Percentiles rank a stretch among this genome's conserved stretches.
Conservation (phyloP, 2,329 filamentous ascomycete species). For the Ceratocystis destructans region DNA sequence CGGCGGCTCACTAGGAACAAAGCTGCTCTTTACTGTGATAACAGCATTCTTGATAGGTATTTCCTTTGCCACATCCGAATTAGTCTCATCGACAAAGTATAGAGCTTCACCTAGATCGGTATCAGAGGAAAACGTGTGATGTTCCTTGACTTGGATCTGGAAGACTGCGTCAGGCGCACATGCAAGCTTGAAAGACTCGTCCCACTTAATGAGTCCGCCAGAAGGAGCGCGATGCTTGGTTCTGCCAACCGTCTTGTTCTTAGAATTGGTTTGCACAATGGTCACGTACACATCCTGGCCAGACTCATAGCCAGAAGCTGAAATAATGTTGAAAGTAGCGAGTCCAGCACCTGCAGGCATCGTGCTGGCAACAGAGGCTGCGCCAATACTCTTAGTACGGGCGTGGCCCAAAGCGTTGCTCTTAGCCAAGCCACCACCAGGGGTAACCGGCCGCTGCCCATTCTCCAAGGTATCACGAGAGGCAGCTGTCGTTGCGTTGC, state of each 20-base stretch:
- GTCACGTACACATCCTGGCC: slow-evolving; percentile 66
- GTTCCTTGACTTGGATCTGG: slow-evolving; percentile 72
- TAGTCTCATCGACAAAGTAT: slow-evolving; percentile 84
- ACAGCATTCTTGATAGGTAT: slow-evolving; percentile 59
- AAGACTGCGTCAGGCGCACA: slow-evolving; percentile 77
- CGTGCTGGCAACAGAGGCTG: slow-evolving; percentile 52
- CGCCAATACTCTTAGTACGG: slow-evolving; percentile 46
- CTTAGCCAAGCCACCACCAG: slow-evolving; percentile 23
- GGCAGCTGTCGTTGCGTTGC: slow-evolving; percentile 20
- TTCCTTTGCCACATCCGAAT: slow-evolving; percentile 53
- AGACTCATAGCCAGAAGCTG: slow-evolving; percentile 62
- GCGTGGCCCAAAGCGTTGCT: slow-evolving; percentile 28
- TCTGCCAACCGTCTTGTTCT: slow-evolving; percentile 73
- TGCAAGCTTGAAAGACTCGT: slow-evolving; percentile 64
- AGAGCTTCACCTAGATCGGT: slow-evolving; percentile 69
- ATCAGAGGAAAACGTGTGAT: slow-evolving; percentile 71
- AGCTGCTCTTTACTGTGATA: slow-evolving; percentile 62
- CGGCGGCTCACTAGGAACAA: slow-evolving; percentile 33
- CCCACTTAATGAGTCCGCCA: slow-evolving; percentile 51
- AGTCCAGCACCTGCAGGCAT: slow-evolving; percentile 55
- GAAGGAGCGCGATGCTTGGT: slow-evolving; percentile 76
- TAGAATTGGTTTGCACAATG: slow-evolving; percentile 52
- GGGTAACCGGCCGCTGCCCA: slow-evolving; percentile 17
- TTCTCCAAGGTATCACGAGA: slow-evolving; percentile 25
- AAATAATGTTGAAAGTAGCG: slow-evolving; percentile 67